Base-by-base conservation (phyloP, 176 grass and related monocot genomes). In the Triticum dicoccoides region DNA sequence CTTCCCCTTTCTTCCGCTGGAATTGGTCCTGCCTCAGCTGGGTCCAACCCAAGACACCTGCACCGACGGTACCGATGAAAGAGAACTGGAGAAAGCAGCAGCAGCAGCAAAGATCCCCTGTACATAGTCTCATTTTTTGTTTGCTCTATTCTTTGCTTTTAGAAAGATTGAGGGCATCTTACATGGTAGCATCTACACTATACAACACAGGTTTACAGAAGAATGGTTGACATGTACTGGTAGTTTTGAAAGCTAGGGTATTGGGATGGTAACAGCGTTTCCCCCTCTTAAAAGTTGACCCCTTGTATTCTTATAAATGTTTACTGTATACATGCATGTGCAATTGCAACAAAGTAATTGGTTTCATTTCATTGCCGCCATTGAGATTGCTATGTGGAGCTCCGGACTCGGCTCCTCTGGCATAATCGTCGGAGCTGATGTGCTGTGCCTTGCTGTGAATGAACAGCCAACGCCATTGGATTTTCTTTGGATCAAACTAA, bases 61-160 rank as follows among this genome's bases (percentile, higher is more conserved):
- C 54, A 78, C 9, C 41, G 47, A 17, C 38, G 44, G 41, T 68
- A 24, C 39, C 38, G 20, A 80, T 21, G 49, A 37, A 89, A 80
- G 23, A 61, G 49, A 30, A 63, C 80, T 65, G 76, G 73, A 71
- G 87, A 76, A 84, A 76, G 77, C 21, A 84, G 69, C 85, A 76
- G 76, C 54, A 84, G 76, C 88, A 76, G 69, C 81, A 72, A 62
- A 54, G 20, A 65, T 61, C 42, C 77, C 81, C 37, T 92, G 88
- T 92, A 92, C 81, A 92, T 90, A 90, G 4, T 84, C 65, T 63
- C 84, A 78, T 90, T 87, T 84, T 81, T 87, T 77, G 52, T 82
- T 92, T 80, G 76, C 81, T 89, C 87, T 86, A 79, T 89, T 92
- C 83, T 86, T 92, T 89, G 84, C 82, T 90, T 87, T 87, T 92